Conservation (phyloP, 148 eudicot genomes). For the Polygonum aviculare region DNA sequence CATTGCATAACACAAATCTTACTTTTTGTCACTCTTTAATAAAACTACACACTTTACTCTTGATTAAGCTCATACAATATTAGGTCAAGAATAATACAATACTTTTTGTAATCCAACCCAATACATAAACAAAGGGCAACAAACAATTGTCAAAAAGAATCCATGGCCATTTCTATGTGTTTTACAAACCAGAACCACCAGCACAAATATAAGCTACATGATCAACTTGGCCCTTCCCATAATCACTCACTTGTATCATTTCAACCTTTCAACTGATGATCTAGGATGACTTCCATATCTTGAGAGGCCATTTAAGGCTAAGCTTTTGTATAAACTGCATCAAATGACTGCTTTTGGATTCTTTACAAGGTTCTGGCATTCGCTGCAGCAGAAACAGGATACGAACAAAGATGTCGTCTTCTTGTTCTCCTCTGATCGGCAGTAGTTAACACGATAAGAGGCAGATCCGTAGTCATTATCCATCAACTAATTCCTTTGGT, state of each 20-base stretch:
- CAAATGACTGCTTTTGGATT: too few species aligned
- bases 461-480: neutral
- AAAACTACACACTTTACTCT: neutral
- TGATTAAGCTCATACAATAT: too few species aligned
- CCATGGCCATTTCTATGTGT: neutral
- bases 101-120: neutral
- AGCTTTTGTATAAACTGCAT: neutral
- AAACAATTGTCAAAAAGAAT: neutral
- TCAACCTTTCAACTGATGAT: neutral
- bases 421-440: neutral
- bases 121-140: neutral
- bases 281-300: neutral
- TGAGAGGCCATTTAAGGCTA: neutral
- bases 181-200: neutral
- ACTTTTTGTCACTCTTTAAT: neutral
- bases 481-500: conserved; percentile 12
- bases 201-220: neutral
- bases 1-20: neutral
- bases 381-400: neutral
- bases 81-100: too few species aligned
- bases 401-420: neutral
- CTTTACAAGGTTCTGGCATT: neutral
- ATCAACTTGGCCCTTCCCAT: neutral
- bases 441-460: neutral
- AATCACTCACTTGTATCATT: neutral